phyloP scores from a whole-genome alignment of 805 yeast genomes.

The Candida ficus region DNA sequence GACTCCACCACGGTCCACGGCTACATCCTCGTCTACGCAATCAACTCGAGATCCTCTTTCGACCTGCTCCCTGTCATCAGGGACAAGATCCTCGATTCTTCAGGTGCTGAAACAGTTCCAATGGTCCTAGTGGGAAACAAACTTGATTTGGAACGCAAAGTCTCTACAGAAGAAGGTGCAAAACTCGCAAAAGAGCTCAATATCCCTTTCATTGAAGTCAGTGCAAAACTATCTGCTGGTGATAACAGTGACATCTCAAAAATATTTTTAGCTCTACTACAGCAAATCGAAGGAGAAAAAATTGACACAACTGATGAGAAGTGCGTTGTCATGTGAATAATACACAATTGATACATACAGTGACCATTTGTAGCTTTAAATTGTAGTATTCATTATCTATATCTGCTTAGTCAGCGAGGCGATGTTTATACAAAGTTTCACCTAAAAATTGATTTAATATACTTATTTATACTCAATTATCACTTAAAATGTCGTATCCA shows the following conservation, averaged over 20 bases:
- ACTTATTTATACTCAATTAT: too few species aligned
- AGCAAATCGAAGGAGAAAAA: constrained; percentile 58
- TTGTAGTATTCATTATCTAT: too few species aligned
- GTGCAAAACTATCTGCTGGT: constrained; percentile 74
- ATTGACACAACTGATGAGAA: constrained; percentile 47
- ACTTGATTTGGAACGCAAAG: constrained; percentile 63
- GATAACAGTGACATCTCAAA: constrained; percentile 64
- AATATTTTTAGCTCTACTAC: constrained; percentile 56
- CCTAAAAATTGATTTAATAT: too few species aligned
- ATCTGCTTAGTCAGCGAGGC: too few species aligned
- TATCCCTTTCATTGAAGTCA: constrained; percentile 76
- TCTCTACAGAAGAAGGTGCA: constrained; percentile 52
- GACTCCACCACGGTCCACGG: constrained; percentile 81
- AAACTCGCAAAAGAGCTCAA: constrained; percentile 59
- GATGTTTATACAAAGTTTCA: too few species aligned
- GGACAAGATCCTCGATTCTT: constrained; percentile 74
- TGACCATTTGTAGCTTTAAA: too few species aligned
- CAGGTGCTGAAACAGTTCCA: constrained; percentile 67
- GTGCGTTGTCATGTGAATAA: constrained; percentile 41
- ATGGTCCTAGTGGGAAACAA: constrained; percentile 77
- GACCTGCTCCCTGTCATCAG: constrained; percentile 71
- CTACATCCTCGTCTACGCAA: constrained; percentile 74
- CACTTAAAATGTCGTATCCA: background rate
- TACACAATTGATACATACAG: too few species aligned
- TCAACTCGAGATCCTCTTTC: constrained; percentile 71